These are phyloP conservation scores for Cryphonectria radicalis DNA, from an alignment of 2,329 filamentous ascomycete genomes.

Conservation along the genomic window DNA sequence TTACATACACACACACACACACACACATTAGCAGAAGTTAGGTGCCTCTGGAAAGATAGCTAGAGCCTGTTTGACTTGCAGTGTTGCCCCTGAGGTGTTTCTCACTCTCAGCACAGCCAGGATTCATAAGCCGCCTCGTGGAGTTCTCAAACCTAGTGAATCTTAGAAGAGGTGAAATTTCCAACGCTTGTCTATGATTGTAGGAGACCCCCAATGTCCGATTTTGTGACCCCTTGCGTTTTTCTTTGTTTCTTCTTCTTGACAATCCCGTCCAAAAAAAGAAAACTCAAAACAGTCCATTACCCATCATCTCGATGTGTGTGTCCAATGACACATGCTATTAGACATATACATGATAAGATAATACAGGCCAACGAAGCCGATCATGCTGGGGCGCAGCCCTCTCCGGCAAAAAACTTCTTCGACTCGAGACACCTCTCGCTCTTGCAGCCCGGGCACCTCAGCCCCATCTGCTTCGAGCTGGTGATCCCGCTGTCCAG, in stretches of 20 bases:
- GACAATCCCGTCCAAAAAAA: neutral
- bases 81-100: too few species aligned
- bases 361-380: neutral
- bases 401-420: slow-evolving; percentile 60
- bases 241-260: neutral
- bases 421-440: slow-evolving; percentile 82
- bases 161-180: neutral
- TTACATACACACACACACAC: too few species aligned
- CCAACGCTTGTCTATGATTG: slow-evolving; percentile 8
- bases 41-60: neutral
- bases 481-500: slow-evolving; percentile 69
- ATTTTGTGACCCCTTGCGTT: neutral
- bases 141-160: neutral
- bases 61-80: too few species aligned
- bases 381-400: slow-evolving; percentile 14
- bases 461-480: slow-evolving; percentile 83
- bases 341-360: neutral
- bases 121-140: neutral
- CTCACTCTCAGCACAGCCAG: neutral
- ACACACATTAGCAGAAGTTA: neutral
- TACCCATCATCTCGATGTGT: neutral
- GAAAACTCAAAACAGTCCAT: neutral
- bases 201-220: neutral
- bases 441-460: slow-evolving; percentile 92
- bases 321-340: neutral